Conservation (phyloP, 805 yeast genomes). For the Wickerhamomyces ciferrii region DNA sequence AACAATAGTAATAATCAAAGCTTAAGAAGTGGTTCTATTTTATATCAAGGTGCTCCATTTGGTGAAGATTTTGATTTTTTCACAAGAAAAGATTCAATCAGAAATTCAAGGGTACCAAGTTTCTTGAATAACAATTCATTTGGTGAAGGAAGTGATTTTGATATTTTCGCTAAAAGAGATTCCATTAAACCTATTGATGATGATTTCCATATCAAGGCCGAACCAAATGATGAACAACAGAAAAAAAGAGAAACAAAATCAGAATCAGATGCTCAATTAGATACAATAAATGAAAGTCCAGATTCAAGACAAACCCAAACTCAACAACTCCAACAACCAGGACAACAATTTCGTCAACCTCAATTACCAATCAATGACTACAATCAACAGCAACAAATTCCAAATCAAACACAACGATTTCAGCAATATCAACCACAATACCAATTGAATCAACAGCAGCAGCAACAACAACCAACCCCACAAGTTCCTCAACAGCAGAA, state of each 20-base stretch:
- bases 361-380: conserved; percentile 3
- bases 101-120: conserved; percentile 20
- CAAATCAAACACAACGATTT: conserved; percentile 9
- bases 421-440: conserved; percentile 16
- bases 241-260: conserved; percentile 15
- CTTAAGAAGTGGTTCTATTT: not conserved
- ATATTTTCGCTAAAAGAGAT: conserved; percentile 22
- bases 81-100: conserved; percentile 19
- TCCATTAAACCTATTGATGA: conserved; percentile 17
- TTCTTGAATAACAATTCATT: conserved; percentile 13
- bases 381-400: conserved; percentile 5
- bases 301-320: not conserved
- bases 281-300: conserved; percentile 1
- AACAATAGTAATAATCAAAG: not conserved
- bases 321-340: conserved; percentile 5
- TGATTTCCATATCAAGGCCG: conserved; percentile 9
- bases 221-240: conserved; percentile 2
- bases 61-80: conserved; percentile 21
- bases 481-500: conserved; percentile 6
- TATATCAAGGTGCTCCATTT: conserved; percentile 8
- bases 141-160: conserved; percentile 21
- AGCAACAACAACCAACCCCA: conserved; percentile 6
- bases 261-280: conserved; percentile 15
- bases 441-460: conserved; percentile 5
- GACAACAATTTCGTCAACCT: not conserved